These are phyloP conservation scores for Citrullus amarus DNA, from an alignment of 306 rosid genomes.

Conservation along the genomic window DNA sequence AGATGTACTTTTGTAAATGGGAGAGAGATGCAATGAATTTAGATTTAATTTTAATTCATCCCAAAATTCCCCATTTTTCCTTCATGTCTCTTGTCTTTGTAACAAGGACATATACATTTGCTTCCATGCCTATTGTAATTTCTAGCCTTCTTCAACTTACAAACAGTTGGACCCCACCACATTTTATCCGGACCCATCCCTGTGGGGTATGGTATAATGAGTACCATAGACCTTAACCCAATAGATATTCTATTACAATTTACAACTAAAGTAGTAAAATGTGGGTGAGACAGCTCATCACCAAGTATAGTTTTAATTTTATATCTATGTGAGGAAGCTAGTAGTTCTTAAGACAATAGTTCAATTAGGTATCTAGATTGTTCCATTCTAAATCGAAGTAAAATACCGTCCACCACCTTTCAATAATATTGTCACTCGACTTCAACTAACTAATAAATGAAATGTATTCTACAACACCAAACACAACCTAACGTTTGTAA, in stretches of 20 bases:
- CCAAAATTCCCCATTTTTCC: not conserved
- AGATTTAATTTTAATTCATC: not conserved
- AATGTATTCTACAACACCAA: no score
- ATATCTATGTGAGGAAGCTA: not conserved
- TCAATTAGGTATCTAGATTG: not conserved
- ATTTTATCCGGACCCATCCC: not conserved
- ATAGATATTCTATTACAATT: not conserved
- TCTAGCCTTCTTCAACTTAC: not conserved
- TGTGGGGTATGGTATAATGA: not conserved
- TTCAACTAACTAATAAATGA: no score
- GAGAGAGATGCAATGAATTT: not conserved
- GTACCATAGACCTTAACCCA: not conserved
- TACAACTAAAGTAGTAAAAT: not conserved
- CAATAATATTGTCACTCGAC: no score
- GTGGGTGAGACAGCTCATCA: not conserved
- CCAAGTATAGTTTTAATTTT: not conserved
- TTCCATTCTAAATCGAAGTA: not conserved
- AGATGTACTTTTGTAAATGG: not conserved
- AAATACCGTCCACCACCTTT: no score
- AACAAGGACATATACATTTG: not conserved
- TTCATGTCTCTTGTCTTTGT: not conserved
- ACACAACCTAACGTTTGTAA: no score
- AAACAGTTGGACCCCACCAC: not conserved
- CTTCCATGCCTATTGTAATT: not conserved
- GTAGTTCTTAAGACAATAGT: not conserved